phyloP scores from a whole-genome alignment of 441 rosid species.

The Iberis amara region DNA sequence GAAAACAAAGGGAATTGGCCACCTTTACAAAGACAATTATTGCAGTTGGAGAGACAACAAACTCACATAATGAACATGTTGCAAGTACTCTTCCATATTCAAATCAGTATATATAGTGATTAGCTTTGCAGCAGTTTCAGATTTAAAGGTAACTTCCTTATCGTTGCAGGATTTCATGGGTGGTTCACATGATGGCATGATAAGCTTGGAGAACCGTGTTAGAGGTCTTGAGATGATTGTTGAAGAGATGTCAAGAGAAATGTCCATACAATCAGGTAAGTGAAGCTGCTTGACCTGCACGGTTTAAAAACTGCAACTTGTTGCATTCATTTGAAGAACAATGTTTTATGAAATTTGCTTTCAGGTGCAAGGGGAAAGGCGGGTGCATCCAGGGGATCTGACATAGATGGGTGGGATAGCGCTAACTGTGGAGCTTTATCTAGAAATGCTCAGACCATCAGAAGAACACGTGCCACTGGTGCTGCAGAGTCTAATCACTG shows the following conservation, averaged over 20 bases:
- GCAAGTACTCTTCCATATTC: conserved; percentile 50
- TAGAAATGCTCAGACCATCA: conserved; percentile 56
- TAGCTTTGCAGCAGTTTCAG: background rate
- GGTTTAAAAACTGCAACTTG: conserved; percentile 7
- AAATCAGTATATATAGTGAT: conserved; percentile 8
- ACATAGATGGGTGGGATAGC: conserved; percentile 67
- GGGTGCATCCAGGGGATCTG: conserved; percentile 58
- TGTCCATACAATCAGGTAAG: conserved; percentile 69
- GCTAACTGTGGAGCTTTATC: conserved; percentile 49
- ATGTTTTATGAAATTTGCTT: conserved; percentile 34
- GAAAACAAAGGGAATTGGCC: conserved; percentile 65
- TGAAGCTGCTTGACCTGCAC: conserved; percentile 43
- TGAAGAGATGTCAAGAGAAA: conserved; percentile 83
- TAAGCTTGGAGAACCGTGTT: conserved; percentile 81
- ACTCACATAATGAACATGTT: conserved; percentile 85
- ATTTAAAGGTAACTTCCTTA: conserved; percentile 4
- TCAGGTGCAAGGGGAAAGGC: conserved; percentile 59
- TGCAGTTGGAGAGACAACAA: conserved; percentile 91
- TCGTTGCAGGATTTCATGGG: conserved; percentile 88
- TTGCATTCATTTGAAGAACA: conserved; percentile 43
- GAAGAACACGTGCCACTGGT: conserved; percentile 51
- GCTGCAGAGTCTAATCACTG: conserved; percentile 43
- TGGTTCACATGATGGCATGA: conserved; percentile 87
- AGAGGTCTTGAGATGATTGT: conserved; percentile 90
- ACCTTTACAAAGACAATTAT: conserved; percentile 87